Base-by-base conservation (phyloP, 495 filamentous ascomycete species). In the Aspergillus carlsbadensis region DNA sequence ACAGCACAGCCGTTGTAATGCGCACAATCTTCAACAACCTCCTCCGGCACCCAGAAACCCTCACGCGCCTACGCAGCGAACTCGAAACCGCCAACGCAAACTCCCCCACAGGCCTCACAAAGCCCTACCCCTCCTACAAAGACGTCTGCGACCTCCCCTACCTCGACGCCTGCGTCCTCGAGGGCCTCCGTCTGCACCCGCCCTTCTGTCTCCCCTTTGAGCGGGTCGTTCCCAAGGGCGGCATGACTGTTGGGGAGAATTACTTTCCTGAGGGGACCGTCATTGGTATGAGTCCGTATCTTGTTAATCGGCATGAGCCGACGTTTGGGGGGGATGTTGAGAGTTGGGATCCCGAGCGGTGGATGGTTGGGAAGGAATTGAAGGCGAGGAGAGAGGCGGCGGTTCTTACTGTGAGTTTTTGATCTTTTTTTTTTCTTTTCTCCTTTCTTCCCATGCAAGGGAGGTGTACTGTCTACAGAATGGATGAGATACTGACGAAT, bases 161-260 rank as follows among this genome's bases (percentile, higher is more conserved):
- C 56, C 68, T 78, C 0, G 62, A 73, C 40, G 76, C 75, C 0
- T 63, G 61, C 57, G 73, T 88, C 39, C 84, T 82, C 56, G 86
- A 88, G 64, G 77, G 79, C 2, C 79, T 86, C 65, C 78, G 85
- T 20, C 63, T 76, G 13, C 72, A 77, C 52, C 76, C 76, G 4
- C 68, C 72, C 5, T 68, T 79, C 40, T 54, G 56, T 5, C 60
- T 72, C 1, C 71, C 70, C 5, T 61, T 77, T 45, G 75, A 77
- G 56, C 65, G 76, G 0, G 53, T 77, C 14, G 69, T 77, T 4
- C 73, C 74, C 1, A 45, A 64, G 10, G 64, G 56, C 0, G 73
- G 70, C 7, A 41, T 69, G 15, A 62, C 49, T 14, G 59, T 72
- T 20, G 65, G 61, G 43, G 59, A 53, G 2, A 29, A 11, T 10